Percentiles rank a stretch among this genome's conserved stretches.
These are phyloP conservation scores for Artomyces pyxidatus DNA, from an alignment of 768 basidiomycete species.

Conservation along the genomic window DNA sequence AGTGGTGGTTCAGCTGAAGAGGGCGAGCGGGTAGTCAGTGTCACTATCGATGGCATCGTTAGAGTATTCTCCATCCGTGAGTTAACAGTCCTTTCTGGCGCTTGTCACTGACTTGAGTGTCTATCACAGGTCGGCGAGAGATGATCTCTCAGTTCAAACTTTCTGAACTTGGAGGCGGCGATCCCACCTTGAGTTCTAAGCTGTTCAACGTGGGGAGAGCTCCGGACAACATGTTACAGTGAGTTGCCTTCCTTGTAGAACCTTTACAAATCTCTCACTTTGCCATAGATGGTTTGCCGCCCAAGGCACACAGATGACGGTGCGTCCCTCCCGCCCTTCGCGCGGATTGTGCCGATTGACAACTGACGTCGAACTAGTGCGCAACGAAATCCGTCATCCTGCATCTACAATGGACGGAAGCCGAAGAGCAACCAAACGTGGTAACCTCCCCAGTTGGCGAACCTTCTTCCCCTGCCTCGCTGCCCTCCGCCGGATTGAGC, in stretches of 20 bases:
- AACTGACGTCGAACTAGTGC: constrained; percentile 40
- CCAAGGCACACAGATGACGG: constrained; percentile 86
- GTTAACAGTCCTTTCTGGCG: constrained; percentile 19
- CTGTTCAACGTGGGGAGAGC: constrained; percentile 73
- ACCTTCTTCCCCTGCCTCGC: constrained; percentile 15
- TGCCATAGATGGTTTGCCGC: constrained; percentile 75
- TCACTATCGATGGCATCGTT: constrained; percentile 89
- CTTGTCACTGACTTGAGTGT: background rate
- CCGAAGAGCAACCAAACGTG: constrained; percentile 27
- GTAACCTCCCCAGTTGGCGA: constrained; percentile 12
- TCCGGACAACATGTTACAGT: constrained; percentile 85
- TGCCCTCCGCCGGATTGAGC: constrained; percentile 17
- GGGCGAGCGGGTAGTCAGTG: constrained; percentile 80
- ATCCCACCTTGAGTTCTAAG: constrained; percentile 58
- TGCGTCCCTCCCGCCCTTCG: constrained; percentile 25
- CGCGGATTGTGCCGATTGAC: background rate
- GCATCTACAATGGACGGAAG: constrained; percentile 82
- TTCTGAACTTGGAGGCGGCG: constrained; percentile 61
- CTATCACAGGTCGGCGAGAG: constrained; percentile 49
- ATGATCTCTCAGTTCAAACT: constrained; percentile 93
- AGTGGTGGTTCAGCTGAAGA: constrained; percentile 38
- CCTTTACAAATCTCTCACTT: background rate
- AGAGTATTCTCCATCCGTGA: constrained; percentile 85
- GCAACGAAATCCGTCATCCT: constrained; percentile 83
- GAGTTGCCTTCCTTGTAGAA: constrained; percentile 18